Percentiles rank a stretch among this genome's conserved stretches.
Conservation (phyloP, 345 rosid species). For the Hirschfeldia incana region DNA sequence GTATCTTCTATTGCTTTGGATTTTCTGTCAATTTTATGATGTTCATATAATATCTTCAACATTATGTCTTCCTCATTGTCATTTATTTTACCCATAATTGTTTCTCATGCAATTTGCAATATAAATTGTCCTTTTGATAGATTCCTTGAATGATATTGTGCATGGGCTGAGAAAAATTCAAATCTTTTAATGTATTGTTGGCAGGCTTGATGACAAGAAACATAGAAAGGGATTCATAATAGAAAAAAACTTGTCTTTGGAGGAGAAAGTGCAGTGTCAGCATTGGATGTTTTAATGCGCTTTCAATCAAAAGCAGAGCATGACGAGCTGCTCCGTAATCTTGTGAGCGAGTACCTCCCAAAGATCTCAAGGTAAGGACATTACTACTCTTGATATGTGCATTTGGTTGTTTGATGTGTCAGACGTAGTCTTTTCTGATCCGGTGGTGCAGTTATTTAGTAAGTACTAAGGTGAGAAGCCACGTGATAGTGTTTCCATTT, state of each 20-base stretch:
- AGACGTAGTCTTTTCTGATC: not conserved
- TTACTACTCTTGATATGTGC: not conserved
- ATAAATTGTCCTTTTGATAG: too few relatives aligned
- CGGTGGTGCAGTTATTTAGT: not conserved
- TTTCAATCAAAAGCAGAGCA: conserved; percentile 93
- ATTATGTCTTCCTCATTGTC: too few relatives aligned
- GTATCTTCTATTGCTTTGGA: too few relatives aligned
- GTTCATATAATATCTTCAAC: too few relatives aligned
- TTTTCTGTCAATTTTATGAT: too few relatives aligned
- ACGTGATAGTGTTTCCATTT: not conserved
- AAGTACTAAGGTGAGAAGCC: not conserved
- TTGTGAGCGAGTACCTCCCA: conserved; percentile 72
- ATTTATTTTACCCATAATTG: too few relatives aligned
- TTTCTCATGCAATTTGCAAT: too few relatives aligned
- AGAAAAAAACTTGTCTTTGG: not conserved
- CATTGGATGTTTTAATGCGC: conserved; percentile 79
- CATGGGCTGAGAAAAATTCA: too few relatives aligned
- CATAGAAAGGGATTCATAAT: not conserved
- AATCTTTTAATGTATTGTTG: too few relatives aligned
- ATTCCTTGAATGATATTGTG: too few relatives aligned
- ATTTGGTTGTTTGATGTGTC: conserved; percentile 29
- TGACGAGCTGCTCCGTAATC: conserved; percentile 70
- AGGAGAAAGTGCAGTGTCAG: not conserved
- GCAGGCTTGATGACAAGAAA: not conserved
- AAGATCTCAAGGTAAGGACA: conserved; percentile 66